Base-by-base conservation (phyloP, 768 basidiomycete genomes). In the Suillus tomentosus region DNA sequence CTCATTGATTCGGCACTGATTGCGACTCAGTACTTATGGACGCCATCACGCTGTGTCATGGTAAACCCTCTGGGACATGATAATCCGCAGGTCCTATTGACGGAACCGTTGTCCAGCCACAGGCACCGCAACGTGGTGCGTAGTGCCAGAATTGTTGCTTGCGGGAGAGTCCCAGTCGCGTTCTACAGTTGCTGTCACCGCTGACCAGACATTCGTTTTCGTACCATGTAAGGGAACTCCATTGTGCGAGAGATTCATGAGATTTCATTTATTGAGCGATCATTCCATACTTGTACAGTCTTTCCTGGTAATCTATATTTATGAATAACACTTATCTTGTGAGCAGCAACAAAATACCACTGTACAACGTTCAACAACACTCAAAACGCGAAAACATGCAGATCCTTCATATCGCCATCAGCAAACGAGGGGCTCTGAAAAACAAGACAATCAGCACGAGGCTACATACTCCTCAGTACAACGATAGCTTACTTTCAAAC, bases 341-440 rank as follows among this genome's bases (percentile, higher is more conserved):
- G 8, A 39, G 8, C n/a, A 57, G 39, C 45, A n/a, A 9, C 45
- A 11, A 47, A 22, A 47, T 2, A 47, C 4, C 24, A 27, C 10
- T 9, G 24, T 58, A 58, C 24, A 58, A 40, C 39, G 17, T 40
- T 40, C 56, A 40, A 24, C 22, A 62, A 7, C 34, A 22, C 7
- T 73, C 68, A 78, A 66, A 79, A 72, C 31, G 68, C 71, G 51
- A 72, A 79, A 36, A 79, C 76, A 62, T 78, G 71, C 0, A 79
- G 66, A 34, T 76, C 71, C 37, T 72, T 73, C 68, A 79, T 76
- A 31, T 76, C 69, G 1, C 71, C 76, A 4, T 69, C 70, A 51
- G 68, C 62, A 24, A 75, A 74, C n/a, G 74, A 71, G 13, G 69
- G 66, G 3, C 68, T 68, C 73, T 74, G 59, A 60, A 11, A 10